Percentiles rank a stretch among this genome's conserved stretches.
Evolutionary conservation across 192 early-diverging fungal genomes (phyloP).

Genomic region (Coemansia sp.): DNA sequence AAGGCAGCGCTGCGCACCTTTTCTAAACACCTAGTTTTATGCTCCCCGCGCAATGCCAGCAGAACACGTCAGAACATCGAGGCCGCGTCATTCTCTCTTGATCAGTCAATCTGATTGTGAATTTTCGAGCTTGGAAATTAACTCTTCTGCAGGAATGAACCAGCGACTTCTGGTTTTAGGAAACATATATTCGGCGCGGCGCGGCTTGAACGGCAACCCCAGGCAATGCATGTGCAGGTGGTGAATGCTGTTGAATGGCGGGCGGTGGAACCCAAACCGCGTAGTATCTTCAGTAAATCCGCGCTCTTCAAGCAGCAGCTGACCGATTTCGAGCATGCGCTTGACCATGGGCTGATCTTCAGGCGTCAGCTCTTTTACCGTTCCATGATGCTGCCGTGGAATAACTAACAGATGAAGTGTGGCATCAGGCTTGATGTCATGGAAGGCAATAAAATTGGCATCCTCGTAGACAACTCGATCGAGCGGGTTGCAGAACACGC

Average conservation of each 20-base stretch:
- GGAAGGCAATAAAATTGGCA: conserved; percentile 36
- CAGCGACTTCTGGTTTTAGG: conserved; percentile 18
- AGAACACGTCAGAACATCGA: conserved; percentile 6
- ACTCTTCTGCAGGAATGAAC: conserved; percentile 27
- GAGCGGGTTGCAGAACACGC: conserved; percentile 44
- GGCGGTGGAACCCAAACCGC: conserved; percentile 52
- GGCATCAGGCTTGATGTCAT: conserved; percentile 52
- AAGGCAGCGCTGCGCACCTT: neutral
- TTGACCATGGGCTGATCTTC: conserved; percentile 33
- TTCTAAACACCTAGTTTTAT: neutral
- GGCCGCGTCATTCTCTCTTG: conserved; percentile 8
- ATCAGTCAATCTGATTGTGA: neutral
- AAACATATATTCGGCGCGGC: conserved; percentile 36
- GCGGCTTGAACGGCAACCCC: conserved; percentile 43
- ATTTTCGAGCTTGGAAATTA: conserved; percentile 19
- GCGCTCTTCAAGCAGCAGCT: conserved; percentile 24
- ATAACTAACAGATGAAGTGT: conserved; percentile 42
- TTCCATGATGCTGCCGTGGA: conserved; percentile 43
- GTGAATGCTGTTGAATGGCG: conserved; percentile 52
- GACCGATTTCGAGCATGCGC: conserved; percentile 40
- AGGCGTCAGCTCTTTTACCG: conserved; percentile 33
- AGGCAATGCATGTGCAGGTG: conserved; percentile 56
- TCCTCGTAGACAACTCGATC: conserved; percentile 44
- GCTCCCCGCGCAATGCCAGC: neutral
- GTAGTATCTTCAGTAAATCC: conserved; percentile 30